Evolutionary conservation across 2,329 filamentous ascomycete genomes (phyloP), one percentile per base, ranked within the genome.

Genomic region (Aspergillus novofumigatus): DNA sequence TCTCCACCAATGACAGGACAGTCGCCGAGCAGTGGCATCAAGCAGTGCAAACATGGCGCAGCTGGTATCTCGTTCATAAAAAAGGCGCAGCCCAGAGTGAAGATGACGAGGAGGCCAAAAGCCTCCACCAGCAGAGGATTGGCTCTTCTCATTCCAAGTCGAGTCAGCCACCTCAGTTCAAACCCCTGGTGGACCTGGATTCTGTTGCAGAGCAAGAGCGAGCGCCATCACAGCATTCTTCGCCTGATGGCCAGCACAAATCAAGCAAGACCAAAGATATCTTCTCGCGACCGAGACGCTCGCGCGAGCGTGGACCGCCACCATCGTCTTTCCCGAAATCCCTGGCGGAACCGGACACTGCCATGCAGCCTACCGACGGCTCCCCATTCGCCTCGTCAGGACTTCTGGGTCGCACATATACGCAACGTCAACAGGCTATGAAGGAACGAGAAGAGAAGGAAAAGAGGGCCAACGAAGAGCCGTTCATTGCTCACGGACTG

Each of bases 11-110:
- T 48, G 90, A 97, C 65, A 77, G 81, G 4, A 71, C 77, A 1
- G 73, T 86, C 1, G 90, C 90, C 0, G 80, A 82, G n/a, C 76
- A 78, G 14, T 96, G 93, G 75, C 86, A 89, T 67, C 79, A 82
- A 17, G 81, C 82, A 25, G 81, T 96, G 1, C 91, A 96, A 60
- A 77, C 77, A 42, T 97, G 92, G 92, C 85, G 93, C 57, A 95
- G 90, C 72, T 96, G 92, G 91, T 96, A 96, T 68, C 77, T 97
- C 7, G 88, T 91, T 47, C 87, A 90, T 64, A 86, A 86, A 59
- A 82, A 88, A 68, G 85, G 86, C 20, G 81, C 82, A 54, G 79
- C 78, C n/a, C 69, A 78, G 59, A 62, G 52, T 20, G 48, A 35
- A 41, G 50, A 65, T 9, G 23, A 25, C 21, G 44, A 23, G 10